phyloP scores from a whole-genome alignment of 2,329 filamentous ascomycete species.

The Arthroderma sp. region DNA sequence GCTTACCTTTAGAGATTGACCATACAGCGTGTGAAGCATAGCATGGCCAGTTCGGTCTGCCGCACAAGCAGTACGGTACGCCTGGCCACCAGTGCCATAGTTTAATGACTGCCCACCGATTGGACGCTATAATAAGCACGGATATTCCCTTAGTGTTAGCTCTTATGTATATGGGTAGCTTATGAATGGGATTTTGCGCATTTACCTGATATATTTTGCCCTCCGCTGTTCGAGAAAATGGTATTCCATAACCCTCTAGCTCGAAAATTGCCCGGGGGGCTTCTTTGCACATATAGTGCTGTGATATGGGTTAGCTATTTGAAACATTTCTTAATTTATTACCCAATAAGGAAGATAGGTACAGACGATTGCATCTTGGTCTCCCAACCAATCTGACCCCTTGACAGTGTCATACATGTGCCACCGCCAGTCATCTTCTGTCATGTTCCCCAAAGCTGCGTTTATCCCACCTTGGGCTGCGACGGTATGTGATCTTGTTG shows the following conservation, averaged over 20 bases:
- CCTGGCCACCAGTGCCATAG: slow-evolving; percentile 79
- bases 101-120: slow-evolving; percentile 84
- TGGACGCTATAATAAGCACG: slow-evolving; percentile 63
- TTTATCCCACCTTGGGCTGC: slow-evolving; percentile 43
- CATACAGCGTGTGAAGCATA: slow-evolving; percentile 82
- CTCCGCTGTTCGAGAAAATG: slow-evolving; percentile 83
- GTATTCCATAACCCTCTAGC: slow-evolving; percentile 93
- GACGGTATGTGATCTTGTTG: slow-evolving; percentile 13
- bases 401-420: slow-evolving; percentile 99
- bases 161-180: not conserved
- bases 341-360: not conserved
- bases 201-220: slow-evolving; percentile 33
- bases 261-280: slow-evolving; percentile 84
- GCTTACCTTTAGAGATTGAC: slow-evolving; percentile 56
- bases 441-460: slow-evolving; percentile 51
- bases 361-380: slow-evolving; percentile 70
- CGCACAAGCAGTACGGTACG: slow-evolving; percentile 69
- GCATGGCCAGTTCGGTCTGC: slow-evolving; percentile 84
- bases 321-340: not conserved
- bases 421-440: slow-evolving; percentile 97
- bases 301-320: not conserved
- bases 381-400: slow-evolving; percentile 92
- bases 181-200: not conserved
- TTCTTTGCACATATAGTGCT: slow-evolving; percentile 93
- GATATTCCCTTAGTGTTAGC: not conserved